Conservation (phyloP, 352 stramenopile genomes). For the Globisporangium acanthophoron region DNA sequence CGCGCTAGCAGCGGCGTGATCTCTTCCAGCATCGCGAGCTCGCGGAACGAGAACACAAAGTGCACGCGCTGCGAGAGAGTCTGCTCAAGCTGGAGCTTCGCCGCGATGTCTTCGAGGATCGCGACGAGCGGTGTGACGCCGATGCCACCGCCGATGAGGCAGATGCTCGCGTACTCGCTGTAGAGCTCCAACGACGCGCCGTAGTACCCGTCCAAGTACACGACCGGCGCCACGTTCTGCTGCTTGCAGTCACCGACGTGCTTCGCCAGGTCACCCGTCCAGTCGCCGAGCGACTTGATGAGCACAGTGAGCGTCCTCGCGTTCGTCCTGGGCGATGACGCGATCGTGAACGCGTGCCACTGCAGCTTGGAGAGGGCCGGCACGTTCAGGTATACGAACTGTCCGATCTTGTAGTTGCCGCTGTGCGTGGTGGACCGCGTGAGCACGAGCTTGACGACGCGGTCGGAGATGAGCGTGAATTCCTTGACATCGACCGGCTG, state of each 20-base stretch:
- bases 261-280: conserved; percentile 12
- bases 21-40: conserved; percentile 29
- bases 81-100: conserved; percentile 11
- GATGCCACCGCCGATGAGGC: conserved; percentile 20
- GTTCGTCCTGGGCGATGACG: conserved; percentile 17
- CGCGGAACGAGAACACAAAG: conserved; percentile 39
- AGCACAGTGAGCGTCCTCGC: conserved; percentile 17
- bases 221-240: conserved; percentile 10
- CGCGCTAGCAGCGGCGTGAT: conserved; percentile 22
- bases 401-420: conserved; percentile 18
- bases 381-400: conserved; percentile 23
- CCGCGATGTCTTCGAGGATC: conserved; percentile 26
- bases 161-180: conserved; percentile 19
- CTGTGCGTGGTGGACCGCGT: not conserved
- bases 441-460: conserved; percentile 22
- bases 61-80: conserved; percentile 13
- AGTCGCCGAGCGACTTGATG: conserved; percentile 23
- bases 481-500: conserved; percentile 18
- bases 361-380: conserved; percentile 30
- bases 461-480: conserved; percentile 12
- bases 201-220: conserved; percentile 31
- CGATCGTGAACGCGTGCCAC: conserved; percentile 24
- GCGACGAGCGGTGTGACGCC: conserved; percentile 22
- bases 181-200: conserved; percentile 18
- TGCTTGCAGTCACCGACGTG: conserved; percentile 18